Evolutionary conservation across 225 moss, liverwort and hornwort species (phyloP).

Genomic region (Bryum argenteum): DNA sequence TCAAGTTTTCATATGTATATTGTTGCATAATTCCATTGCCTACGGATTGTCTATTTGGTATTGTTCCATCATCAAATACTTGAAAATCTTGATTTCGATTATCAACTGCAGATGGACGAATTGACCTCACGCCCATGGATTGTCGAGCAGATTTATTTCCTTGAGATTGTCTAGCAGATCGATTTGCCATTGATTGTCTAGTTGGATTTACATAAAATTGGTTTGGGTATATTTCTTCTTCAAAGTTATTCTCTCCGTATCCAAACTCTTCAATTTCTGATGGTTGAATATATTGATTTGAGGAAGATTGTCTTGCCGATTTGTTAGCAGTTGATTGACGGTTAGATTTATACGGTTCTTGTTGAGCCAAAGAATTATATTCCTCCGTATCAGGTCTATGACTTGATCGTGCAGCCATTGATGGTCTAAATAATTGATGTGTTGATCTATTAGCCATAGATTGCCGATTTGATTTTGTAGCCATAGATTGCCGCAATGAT

Average conservation of each 20-base stretch:
- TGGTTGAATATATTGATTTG: conserved; percentile 8
- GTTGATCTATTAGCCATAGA: background rate
- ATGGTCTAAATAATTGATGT: background rate
- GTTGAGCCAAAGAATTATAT: background rate
- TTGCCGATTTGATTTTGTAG: background rate
- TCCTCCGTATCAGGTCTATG: background rate
- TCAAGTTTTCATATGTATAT: background rate
- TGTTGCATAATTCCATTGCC: background rate
- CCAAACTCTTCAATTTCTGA: background rate
- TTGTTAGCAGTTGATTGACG: conserved; percentile 6
- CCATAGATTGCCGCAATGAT: background rate
- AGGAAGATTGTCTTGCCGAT: background rate
- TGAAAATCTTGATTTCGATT: conserved; percentile 7
- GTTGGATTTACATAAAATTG: conserved; percentile 23
- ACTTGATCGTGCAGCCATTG: background rate
- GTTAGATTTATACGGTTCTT: conserved; percentile 5
- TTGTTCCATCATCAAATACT: conserved; percentile 7
- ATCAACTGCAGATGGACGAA: background rate
- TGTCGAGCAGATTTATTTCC: background rate
- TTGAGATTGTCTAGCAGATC: conserved; percentile 19
- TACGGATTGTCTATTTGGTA: conserved; percentile 7
- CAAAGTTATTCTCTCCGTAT: background rate
- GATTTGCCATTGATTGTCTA: conserved; percentile 6
- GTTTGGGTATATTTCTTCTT: background rate
- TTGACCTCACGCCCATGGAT: conserved; percentile 9